phyloP scores from a whole-genome alignment of 202 grass and related monocot genomes.

The Zizania palustris region DNA sequence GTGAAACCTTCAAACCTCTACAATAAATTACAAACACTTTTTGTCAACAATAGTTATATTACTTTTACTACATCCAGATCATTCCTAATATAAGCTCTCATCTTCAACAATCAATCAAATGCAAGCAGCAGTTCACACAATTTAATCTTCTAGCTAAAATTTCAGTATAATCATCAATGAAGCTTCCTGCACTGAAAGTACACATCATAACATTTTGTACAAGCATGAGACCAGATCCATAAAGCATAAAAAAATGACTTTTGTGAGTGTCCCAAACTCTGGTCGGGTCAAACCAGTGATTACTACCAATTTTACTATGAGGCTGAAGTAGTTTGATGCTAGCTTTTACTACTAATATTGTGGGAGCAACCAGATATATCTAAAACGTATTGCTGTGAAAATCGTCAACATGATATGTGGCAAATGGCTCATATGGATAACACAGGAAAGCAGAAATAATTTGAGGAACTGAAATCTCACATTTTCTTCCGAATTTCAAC shows the following conservation, averaged over 20 bases:
- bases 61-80: background rate
- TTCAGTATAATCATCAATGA: background rate
- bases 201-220: background rate
- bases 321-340: background rate
- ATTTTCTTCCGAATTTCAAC: constrained; percentile 95
- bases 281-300: background rate
- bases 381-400: constrained; percentile 11
- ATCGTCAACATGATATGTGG: constrained; percentile 23
- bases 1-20: background rate
- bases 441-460: background rate
- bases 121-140: constrained; percentile 11
- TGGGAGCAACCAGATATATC: background rate
- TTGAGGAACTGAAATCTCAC: constrained; percentile 51
- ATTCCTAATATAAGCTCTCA: background rate
- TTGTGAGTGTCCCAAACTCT: background rate
- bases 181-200: constrained; percentile 17
- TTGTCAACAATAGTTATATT: background rate
- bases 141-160: constrained; percentile 4
- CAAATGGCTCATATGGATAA: constrained; percentile 8
- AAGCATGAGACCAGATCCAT: background rate
- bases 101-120: constrained; percentile 12
- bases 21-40: background rate
- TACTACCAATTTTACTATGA: background rate
- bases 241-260: background rate
- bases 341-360: constrained; percentile 1